Conservation (phyloP, 257 asterid species). For the Asclepias syriaca region DNA sequence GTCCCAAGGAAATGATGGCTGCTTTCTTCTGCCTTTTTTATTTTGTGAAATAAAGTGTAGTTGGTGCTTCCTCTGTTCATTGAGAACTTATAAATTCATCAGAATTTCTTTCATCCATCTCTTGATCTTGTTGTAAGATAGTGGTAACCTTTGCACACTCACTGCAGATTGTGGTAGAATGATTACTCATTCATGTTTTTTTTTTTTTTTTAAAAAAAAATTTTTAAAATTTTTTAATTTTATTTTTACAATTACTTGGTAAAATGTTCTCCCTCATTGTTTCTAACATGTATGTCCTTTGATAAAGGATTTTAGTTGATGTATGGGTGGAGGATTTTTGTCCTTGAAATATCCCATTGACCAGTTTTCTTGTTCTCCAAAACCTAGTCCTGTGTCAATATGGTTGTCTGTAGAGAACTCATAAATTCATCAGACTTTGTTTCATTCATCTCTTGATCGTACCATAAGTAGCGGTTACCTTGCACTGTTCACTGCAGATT, state of each 20-base stretch:
- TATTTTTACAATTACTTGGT: background rate
- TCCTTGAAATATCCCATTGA: background rate
- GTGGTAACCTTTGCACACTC: background rate
- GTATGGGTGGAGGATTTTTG: background rate
- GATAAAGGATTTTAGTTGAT: background rate
- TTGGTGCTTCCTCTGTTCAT: background rate
- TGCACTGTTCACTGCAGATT: background rate
- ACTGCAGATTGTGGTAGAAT: background rate
- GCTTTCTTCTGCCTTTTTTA: background rate
- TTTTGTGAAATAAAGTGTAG: background rate
- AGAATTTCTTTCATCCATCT: background rate
- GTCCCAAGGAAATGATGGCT: background rate
- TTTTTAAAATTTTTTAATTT: too few relatives aligned
- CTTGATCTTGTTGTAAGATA: background rate
- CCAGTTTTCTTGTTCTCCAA: background rate
- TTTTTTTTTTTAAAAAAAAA: too few relatives aligned
- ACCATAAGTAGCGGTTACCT: background rate
- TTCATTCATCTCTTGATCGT: background rate
- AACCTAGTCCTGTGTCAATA: background rate
- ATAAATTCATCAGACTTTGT: background rate
- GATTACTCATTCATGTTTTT: background rate
- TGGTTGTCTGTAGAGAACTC: background rate
- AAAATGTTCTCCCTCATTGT: background rate
- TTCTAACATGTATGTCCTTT: background rate
- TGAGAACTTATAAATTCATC: background rate